Evolutionary conservation across 1,284 basidiomycete species (phyloP), one percentile per base, ranked within the genome.

Genomic region (Boletus calvinii): DNA sequence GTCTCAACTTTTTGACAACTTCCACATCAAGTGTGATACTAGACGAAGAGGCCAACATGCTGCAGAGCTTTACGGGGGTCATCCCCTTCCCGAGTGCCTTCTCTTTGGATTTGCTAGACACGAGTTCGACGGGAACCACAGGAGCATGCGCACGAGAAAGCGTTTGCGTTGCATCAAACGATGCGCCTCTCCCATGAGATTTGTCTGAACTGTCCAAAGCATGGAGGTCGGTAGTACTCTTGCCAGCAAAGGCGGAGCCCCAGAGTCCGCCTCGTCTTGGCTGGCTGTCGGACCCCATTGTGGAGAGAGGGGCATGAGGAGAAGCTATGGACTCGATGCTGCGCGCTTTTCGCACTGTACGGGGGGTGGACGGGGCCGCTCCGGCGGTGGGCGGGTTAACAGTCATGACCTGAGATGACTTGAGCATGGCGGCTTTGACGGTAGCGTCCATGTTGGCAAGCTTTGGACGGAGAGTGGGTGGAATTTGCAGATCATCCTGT

Each of bases 401-500:
- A 24, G 79, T 76, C 62, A 92, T 74, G 12, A 81, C 80, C 24
- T 86, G 84, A 2, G 90, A 90, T 0, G 90, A 92, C 62, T 89
- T 91, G 50, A 94, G 74, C 88, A 94, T 93, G n/a, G 89, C 88
- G 3, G 88, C 88, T 63, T 94, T 94, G 36, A 94, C 91, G 2
- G 84, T 82, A 0, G 84, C 72, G 55, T 91, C 90, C 79, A 94
- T 89, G 20, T 81, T 80, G 36, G 77, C 74, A 6, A 94, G 79
- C 69, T 92, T 92, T 1, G 84, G 83, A 11, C 91, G 80, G 15
- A 93, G 73, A 10, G 81, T 83, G 1, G 80, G 71, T 4, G 92
- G 91, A 34, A 94, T 92, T 72, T 94, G 90, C 41, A 92, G 80
- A 50, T 92, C 87, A 65, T 92, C 87, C 90, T 92, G 61, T 48